A percentile compares a stretch with the other conserved stretches of the same genome.
These are phyloP conservation scores for Beauveria caledonica DNA, from an alignment of 2,329 filamentous ascomycete species.

Conservation along the genomic window DNA sequence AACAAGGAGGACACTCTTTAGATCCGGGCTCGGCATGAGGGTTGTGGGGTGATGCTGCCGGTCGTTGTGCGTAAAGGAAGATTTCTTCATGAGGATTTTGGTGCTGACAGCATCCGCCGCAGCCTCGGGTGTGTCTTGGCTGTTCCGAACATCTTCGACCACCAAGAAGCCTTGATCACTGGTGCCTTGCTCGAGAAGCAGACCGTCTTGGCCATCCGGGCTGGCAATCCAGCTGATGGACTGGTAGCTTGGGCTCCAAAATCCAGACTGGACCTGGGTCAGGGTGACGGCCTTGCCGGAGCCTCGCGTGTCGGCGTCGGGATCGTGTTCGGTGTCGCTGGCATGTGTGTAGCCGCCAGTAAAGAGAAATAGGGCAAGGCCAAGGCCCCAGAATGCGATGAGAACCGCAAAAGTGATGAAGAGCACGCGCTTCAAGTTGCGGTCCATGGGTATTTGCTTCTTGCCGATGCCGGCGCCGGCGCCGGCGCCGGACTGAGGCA, in stretches of 20 bases:
- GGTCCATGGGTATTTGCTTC: conserved; percentile 59
- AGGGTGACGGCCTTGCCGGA: conserved; percentile 66
- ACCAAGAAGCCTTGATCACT: conserved; percentile 65
- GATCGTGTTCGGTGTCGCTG: conserved; percentile 57
- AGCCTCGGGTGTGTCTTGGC: conserved; percentile 16
- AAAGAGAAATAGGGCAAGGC: conserved; percentile 58
- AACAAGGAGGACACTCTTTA: conserved; percentile 78
- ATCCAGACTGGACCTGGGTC: conserved; percentile 58
- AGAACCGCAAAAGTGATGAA: conserved; percentile 55
- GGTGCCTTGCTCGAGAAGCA: conserved; percentile 66
- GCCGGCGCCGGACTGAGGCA: conserved; percentile 29
- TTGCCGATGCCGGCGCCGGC: conserved; percentile 23
- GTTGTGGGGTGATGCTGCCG: conserved; percentile 47
- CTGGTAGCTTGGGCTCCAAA: conserved; percentile 56
- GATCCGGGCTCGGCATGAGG: conserved; percentile 70
- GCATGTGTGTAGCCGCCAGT: conserved; percentile 58
- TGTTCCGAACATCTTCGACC: conserved; percentile 71
- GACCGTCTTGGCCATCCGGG: conserved; percentile 68
- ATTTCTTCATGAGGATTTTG: conserved; percentile 63
- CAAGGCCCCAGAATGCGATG: conserved; percentile 59
- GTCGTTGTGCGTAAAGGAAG: conserved; percentile 52
- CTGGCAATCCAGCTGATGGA: conserved; percentile 71
- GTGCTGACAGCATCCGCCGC: conserved; percentile 24
- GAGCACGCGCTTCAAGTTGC: conserved; percentile 52
- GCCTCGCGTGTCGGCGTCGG: conserved; percentile 54